A percentile compares a stretch with the other conserved stretches of the same genome.
These are phyloP conservation scores for Globisporangium cederbergense DNA, from an alignment of 352 stramenopile genomes.

Conservation along the genomic window DNA sequence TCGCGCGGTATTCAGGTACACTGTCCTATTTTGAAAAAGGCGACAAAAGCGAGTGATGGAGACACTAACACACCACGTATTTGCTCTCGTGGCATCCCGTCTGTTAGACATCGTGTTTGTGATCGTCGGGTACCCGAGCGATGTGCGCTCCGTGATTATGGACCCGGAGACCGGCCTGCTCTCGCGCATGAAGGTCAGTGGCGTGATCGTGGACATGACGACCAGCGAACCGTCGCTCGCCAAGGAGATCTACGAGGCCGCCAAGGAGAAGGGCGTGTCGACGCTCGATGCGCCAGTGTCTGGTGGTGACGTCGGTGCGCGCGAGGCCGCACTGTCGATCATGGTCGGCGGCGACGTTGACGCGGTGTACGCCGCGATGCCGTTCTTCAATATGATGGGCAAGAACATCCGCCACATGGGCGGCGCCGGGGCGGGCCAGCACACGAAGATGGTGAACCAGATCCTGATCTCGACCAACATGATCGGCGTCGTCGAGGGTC, in stretches of 20 bases:
- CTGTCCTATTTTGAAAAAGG: neutral
- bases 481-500: slow-evolving; percentile 86
- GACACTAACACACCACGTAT: neutral
- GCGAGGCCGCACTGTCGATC: slow-evolving; percentile 84
- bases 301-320: slow-evolving; percentile 85
- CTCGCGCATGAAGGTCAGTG: slow-evolving; percentile 66
- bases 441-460: slow-evolving; percentile 93
- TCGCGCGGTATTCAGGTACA: slow-evolving; percentile 68
- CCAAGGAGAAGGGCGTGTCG: slow-evolving; percentile 66
- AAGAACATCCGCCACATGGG: slow-evolving; percentile 90
- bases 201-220: slow-evolving; percentile 90
- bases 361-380: slow-evolving; percentile 74
- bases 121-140: slow-evolving; percentile 86
- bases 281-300: slow-evolving; percentile 84
- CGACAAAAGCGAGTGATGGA: neutral
- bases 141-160: slow-evolving; percentile 77
- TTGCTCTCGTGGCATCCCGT: neutral
- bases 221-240: slow-evolving; percentile 86
- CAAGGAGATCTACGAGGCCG: slow-evolving; percentile 81
- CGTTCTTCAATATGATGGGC: slow-evolving; percentile 86
- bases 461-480: slow-evolving; percentile 87
- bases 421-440: slow-evolving; percentile 70
- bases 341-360: slow-evolving; percentile 90
- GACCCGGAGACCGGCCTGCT: slow-evolving; percentile 64
- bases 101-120: slow-evolving; percentile 85